These are phyloP conservation scores for Fusarium mexicanum DNA, from an alignment of 2,329 filamentous ascomycete genomes.

Conservation along the genomic window DNA sequence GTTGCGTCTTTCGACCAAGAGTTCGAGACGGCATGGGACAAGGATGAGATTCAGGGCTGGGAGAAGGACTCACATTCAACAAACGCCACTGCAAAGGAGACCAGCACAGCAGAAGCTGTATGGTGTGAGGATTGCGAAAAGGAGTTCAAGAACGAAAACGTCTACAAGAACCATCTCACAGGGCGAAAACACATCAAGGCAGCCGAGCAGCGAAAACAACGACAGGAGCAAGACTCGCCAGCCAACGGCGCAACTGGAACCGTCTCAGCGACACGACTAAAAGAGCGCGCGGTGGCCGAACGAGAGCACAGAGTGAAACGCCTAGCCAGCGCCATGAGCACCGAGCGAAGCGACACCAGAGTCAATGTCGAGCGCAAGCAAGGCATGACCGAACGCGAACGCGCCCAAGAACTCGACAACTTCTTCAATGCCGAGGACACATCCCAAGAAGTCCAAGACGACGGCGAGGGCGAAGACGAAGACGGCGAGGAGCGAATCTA, in stretches of 20 bases:
- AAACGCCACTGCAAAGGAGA: constrained; percentile 41
- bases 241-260: constrained; percentile 42
- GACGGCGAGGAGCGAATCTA: constrained; percentile 90
- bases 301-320: constrained; percentile 86
- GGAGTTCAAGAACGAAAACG: constrained; percentile 94
- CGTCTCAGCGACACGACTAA: constrained; percentile 67
- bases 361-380: constrained; percentile 96
- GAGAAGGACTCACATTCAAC: constrained; percentile 61
- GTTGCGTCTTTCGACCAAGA: constrained; percentile 81
- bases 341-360: constrained; percentile 86
- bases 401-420: constrained; percentile 91
- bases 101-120: constrained; percentile 68
- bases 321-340: constrained; percentile 83
- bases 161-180: constrained; percentile 87
- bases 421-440: constrained; percentile 65
- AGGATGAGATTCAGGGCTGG: constrained; percentile 84
- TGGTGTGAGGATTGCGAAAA: constrained; percentile 95
- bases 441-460: constrained; percentile 53
- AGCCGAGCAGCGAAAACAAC: constrained; percentile 70
- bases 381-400: constrained; percentile 96
- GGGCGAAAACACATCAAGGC: constrained; percentile 95
- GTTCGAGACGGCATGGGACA: constrained; percentile 84
- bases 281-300: constrained; percentile 90
- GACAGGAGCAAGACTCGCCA: constrained; percentile 53
- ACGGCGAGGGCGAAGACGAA: constrained; percentile 74